Evolutionary conservation across 306 rosid genomes (phyloP), one percentile per base, ranked within the genome.

Genomic region (cucumber (Cucumis sativus)): DNA sequence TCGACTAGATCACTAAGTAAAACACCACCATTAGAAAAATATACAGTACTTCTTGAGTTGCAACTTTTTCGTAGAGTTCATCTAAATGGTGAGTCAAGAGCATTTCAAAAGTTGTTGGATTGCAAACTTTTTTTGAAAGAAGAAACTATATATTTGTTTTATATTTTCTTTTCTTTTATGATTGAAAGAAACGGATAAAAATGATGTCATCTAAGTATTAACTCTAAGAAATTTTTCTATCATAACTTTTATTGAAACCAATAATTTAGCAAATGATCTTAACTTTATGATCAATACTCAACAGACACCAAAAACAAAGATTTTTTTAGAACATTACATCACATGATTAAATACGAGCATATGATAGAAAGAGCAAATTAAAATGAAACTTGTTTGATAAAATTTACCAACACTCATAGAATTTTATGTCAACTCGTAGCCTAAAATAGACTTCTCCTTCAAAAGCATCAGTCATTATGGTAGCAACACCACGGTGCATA

Each of bases 361-460:
- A 33, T 33, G 37, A 33, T 52, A 52, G 20, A 10, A 21, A 58
- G 13, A 10, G 11, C 17, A 59, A n/a, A n/a, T n/a, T n/a, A n/a
- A 59, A 59, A 58, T 1, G 6, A 58, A 58, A 15, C 20, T 35
- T 7, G 43, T 15, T 33, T 43, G 13, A 43, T 10, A 15, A 43
- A 43, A 69, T 12, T 69, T 12, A 88, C 96, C 92, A 91, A 59
- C 97, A 88, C 57, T 94, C 96, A 1, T 83, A 90, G 74, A 93
- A 88, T 35, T 87, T 91, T 14, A 93, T 82, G n/a, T 88, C 85
- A 21, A 88, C 82, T 2, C 77, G 78, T 63, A 93, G 97, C 62
- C 97, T 61, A 64, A 91, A 93, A 41, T 91, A 93, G 41, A 87
- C 88, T 14, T 88, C 89, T 15, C 94, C 96, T 83, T 93, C 94